Base-by-base conservation (phyloP, 2,329 filamentous ascomycete genomes). In the Trichoderma pleuroti region DNA sequence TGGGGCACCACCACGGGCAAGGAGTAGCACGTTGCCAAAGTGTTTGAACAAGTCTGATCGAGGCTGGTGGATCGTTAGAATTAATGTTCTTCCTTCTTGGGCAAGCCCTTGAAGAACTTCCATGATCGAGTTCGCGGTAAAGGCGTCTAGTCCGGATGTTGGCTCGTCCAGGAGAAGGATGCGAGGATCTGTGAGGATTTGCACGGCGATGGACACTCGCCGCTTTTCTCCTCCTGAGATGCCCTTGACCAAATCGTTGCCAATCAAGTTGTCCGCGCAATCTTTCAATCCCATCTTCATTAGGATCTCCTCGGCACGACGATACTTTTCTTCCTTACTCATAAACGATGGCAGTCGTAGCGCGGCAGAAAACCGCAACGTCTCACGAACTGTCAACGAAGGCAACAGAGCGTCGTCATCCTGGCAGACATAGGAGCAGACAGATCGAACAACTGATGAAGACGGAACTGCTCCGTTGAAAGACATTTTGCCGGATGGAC, bases 181-280 rank as follows among this genome's bases (percentile, higher is more conserved):
- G 1, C 89, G 87, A 1, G 92, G 92, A 71, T 93, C 91, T 0
- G 91, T 94, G 12, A 94, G 83, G 8, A 94, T 90, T 74, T 94
- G 92, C 0, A 93, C 88, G 0, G 91, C 92, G 72, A 94, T 93
- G 3, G 90, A 91, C 7, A 94, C 91, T 69, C 92, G 86, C 3
- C 92, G 86, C 80, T 93, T 94, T 79, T 94, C 92, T 21, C 92
- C 92, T 3, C 92, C 92, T 10, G 91, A 93, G 34, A 94, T 93
- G 0, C 92, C 92, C 77, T 94, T 94, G 74, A 92, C 85, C 5
- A 92, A 79, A 10, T 92, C 90, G 70, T 87, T 91, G 3, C 92
- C 92, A 10, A 94, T 86, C 0, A 93, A 78, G 67, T 92, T 93
- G 76, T 93, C 88, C 1, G 91, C 92, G 73, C 92, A 94, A 74